Evolutionary conservation across 2,329 filamentous ascomycete species (phyloP).

Genomic region (Paramyrothecium sp.): DNA sequence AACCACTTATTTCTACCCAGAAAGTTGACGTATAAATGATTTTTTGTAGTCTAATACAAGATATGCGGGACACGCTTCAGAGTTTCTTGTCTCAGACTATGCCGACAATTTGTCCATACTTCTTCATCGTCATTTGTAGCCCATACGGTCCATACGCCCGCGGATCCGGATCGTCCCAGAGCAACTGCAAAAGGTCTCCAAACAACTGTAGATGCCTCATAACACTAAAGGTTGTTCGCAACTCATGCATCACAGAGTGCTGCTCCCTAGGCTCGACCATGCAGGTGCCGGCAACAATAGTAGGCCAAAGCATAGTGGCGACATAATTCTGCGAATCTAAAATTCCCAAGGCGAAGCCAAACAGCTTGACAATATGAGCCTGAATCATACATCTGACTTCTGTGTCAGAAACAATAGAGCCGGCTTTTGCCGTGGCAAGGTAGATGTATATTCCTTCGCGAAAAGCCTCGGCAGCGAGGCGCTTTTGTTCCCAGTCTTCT

Average conservation of each 20-base stretch:
- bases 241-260: background rate
- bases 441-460: conserved; percentile 5
- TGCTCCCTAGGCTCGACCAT: background rate
- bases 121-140: conserved; percentile 1
- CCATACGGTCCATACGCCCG: conserved; percentile 6
- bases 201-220: conserved; percentile 2
- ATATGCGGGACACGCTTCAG: no score
- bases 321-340: background rate
- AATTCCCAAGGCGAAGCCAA: background rate
- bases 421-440: conserved; percentile 2
- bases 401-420: conserved; percentile 1
- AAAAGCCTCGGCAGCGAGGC: background rate
- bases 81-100: background rate
- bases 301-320: conserved; percentile 4
- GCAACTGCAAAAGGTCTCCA: conserved; percentile 3
- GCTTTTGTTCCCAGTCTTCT: background rate
- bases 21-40: no score
- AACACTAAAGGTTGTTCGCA: background rate
- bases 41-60: no score
- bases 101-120: background rate
- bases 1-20: no score
- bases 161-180: conserved; percentile 8
- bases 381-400: background rate
- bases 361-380: background rate
- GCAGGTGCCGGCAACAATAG: conserved; percentile 2